A percentile compares a stretch with the other conserved stretches of the same genome.
Evolutionary conservation across 2,329 filamentous ascomycete genomes (phyloP).

Genomic region (Neonectria sp.): DNA sequence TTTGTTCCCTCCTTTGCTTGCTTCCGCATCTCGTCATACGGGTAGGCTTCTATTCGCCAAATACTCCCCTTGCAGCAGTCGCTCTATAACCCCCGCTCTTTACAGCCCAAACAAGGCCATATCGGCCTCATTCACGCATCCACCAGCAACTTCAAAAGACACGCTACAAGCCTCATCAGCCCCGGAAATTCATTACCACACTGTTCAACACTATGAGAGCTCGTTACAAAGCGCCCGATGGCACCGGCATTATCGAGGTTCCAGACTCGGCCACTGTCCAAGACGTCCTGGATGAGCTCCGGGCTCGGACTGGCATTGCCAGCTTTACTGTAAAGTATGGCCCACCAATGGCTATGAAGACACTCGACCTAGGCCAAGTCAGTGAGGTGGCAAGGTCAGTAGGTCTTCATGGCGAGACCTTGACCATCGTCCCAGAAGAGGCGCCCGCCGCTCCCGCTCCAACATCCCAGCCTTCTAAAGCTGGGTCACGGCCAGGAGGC

Average conservation of each 20-base stretch:
- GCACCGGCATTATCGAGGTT: constrained; percentile 79
- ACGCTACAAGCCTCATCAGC: too few species aligned
- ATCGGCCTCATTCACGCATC: neutral
- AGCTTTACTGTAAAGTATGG: constrained; percentile 87
- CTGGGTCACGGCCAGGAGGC: neutral
- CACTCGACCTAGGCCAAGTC: constrained; percentile 72
- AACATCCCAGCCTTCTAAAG: constrained; percentile 21
- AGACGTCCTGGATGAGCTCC: constrained; percentile 73
- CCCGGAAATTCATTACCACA: neutral
- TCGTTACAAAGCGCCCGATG: constrained; percentile 81
- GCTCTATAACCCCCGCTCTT: constrained; percentile 12
- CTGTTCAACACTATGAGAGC: constrained; percentile 71
- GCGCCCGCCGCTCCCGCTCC: constrained; percentile 31
- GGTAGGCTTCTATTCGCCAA: neutral
- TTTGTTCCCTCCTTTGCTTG: neutral
- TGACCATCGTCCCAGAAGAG: constrained; percentile 65
- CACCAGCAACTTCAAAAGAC: neutral
- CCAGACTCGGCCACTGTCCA: constrained; percentile 77
- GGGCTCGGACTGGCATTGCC: constrained; percentile 73
- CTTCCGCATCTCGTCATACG: neutral
- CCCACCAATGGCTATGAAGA: constrained; percentile 77
- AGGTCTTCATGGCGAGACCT: constrained; percentile 65
- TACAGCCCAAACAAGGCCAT: constrained; percentile 1
- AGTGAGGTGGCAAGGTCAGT: constrained; percentile 64
- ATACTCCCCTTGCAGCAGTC: neutral